Conservation (phyloP, 2,329 filamentous ascomycete species). For the Cladosporium sp. region DNA sequence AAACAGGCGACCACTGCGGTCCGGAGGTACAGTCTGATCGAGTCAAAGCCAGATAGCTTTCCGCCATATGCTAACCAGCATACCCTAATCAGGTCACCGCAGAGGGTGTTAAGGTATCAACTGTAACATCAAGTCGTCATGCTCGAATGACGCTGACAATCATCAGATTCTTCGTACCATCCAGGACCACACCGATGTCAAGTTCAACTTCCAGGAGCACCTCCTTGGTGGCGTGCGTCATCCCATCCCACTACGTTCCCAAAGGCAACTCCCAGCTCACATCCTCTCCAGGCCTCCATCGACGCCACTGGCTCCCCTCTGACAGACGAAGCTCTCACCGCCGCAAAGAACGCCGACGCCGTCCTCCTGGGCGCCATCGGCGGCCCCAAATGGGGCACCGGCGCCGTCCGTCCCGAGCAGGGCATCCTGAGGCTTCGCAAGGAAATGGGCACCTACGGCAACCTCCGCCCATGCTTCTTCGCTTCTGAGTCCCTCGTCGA, state of each 20-base stretch:
- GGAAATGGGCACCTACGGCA: constrained; percentile 89
- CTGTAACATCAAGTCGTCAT: not conserved
- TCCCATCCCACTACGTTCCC: constrained; percentile 10
- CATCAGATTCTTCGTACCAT: constrained; percentile 71
- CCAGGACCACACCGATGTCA: constrained; percentile 64
- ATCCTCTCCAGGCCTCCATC: constrained; percentile 66
- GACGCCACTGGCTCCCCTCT: constrained; percentile 71
- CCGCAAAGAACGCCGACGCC: constrained; percentile 79
- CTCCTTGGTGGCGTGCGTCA: constrained; percentile 79
- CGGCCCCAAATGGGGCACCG: constrained; percentile 95
- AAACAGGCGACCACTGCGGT: constrained; percentile 65
- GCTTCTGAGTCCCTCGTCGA: constrained; percentile 79
- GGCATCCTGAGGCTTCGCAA: constrained; percentile 87
- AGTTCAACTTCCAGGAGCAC: constrained; percentile 87
- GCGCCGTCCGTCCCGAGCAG: constrained; percentile 81
- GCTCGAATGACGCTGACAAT: not conserved
- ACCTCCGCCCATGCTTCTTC: constrained; percentile 94
- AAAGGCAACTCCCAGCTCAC: constrained; percentile 3
- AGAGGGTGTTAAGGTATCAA: constrained; percentile 73
- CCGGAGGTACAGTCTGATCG: constrained; percentile 60
- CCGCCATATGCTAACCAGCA: constrained; percentile 4
- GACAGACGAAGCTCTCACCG: constrained; percentile 73
- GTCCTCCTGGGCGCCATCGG: constrained; percentile 91
- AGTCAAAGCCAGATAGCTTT: constrained; percentile 2
- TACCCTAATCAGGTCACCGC: constrained; percentile 59